phyloP scores from a whole-genome alignment of 305 asterid genomes.

The Plantago coronopus region DNA sequence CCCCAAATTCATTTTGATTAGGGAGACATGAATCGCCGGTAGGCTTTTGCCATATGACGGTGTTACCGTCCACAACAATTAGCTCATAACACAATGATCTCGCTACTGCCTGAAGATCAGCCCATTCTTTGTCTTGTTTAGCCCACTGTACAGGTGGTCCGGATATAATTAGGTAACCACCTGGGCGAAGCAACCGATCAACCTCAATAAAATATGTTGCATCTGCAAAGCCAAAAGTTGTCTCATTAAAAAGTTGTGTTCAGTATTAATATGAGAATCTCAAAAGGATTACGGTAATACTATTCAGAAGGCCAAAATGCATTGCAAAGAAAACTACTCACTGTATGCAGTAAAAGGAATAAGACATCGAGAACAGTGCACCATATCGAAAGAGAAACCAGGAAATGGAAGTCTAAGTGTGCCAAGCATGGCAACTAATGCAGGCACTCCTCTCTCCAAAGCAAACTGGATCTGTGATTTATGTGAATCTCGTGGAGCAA shows the following conservation, averaged over 20 bases:
- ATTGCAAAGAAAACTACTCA: conserved; percentile 38
- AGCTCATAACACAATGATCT: conserved; percentile 84
- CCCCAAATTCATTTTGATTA: conserved; percentile 77
- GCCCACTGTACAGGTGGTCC: conserved; percentile 99
- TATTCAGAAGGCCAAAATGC: not conserved
- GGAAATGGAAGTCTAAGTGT: conserved; percentile 92
- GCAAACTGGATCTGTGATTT: conserved; percentile 96
- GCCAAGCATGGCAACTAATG: conserved; percentile 99
- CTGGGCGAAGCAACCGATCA: conserved; percentile 93
- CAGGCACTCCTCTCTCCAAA: conserved; percentile 92
- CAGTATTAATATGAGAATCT: conserved; percentile 21
- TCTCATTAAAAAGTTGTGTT: conserved; percentile 26
- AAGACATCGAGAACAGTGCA: conserved; percentile 95
- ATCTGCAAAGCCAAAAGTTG: conserved; percentile 49
- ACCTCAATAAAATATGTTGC: conserved; percentile 96
- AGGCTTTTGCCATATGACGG: conserved; percentile 93
- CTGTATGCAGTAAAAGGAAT: conserved; percentile 93
- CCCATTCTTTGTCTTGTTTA: conserved; percentile 96
- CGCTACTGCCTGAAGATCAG: conserved; percentile 90
- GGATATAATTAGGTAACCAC: conserved; percentile 89
- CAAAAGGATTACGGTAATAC: not conserved
- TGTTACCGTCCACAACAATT: conserved; percentile 91
- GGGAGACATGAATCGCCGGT: conserved; percentile 70
- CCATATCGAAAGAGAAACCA: conserved; percentile 82
- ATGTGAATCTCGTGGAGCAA: conserved; percentile 98